phyloP scores from a whole-genome alignment of 495 filamentous ascomycete genomes.

The Platismatia glauca region DNA sequence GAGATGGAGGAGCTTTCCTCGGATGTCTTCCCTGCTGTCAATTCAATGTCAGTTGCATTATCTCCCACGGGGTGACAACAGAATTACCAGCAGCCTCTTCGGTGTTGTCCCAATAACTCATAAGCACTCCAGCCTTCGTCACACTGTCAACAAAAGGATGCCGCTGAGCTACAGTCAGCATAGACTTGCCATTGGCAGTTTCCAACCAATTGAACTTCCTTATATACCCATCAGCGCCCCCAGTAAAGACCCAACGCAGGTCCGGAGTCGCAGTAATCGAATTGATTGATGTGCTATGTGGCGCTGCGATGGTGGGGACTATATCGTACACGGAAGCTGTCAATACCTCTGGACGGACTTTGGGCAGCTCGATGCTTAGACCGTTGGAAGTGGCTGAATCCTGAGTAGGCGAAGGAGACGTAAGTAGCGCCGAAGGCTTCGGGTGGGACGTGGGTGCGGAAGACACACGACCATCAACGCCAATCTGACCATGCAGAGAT shows the following conservation, averaged over 20 bases:
- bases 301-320: slow-evolving; percentile 90
- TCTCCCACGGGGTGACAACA: not conserved
- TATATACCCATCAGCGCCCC: slow-evolving; percentile 88
- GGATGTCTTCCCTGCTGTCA: slow-evolving; percentile 24
- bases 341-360: slow-evolving; percentile 67
- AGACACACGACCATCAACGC: slow-evolving; percentile 30
- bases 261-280: slow-evolving; percentile 85
- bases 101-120: slow-evolving; percentile 95
- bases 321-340: slow-evolving; percentile 89
- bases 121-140: slow-evolving; percentile 80
- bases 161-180: slow-evolving; percentile 88
- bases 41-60: slow-evolving; percentile 21
- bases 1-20: slow-evolving; percentile 54
- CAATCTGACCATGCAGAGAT: slow-evolving; percentile 40
- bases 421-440: slow-evolving; percentile 34
- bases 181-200: slow-evolving; percentile 87
- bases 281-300: slow-evolving; percentile 93
- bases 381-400: slow-evolving; percentile 27
- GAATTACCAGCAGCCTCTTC: slow-evolving; percentile 38
- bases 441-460: slow-evolving; percentile 30
- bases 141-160: slow-evolving; percentile 98
- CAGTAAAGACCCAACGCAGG: slow-evolving; percentile 90
- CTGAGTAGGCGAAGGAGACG: slow-evolving; percentile 30
- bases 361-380: slow-evolving; percentile 46
- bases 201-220: slow-evolving; percentile 92